Percentiles rank a stretch among this genome's conserved stretches.
Evolutionary conservation across 1,284 basidiomycete genomes (phyloP).

Genomic region (Puccinia hordei): DNA sequence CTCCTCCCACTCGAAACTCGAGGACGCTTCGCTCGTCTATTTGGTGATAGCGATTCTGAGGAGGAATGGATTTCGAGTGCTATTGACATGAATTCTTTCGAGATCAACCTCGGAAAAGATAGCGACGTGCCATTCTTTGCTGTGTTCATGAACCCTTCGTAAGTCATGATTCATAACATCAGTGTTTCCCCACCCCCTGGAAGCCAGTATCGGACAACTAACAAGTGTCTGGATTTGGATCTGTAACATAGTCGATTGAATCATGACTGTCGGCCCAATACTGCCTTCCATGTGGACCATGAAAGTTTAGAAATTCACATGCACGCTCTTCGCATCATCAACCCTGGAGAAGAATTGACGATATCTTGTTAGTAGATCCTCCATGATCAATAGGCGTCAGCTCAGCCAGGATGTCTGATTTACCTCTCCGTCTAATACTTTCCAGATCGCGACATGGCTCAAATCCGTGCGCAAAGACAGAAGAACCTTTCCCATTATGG

Average conservation of each 20-base stretch:
- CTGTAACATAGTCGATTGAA: slow-evolving; percentile 38
- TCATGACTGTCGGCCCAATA: slow-evolving; percentile 47
- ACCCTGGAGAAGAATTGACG: slow-evolving; percentile 41
- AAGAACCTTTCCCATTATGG: slow-evolving; percentile 23
- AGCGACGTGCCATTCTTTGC: slow-evolving; percentile 22
- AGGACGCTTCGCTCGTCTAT: slow-evolving; percentile 9
- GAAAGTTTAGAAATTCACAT: slow-evolving; percentile 39
- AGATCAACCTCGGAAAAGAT: slow-evolving; percentile 5
- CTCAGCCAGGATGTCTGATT: background rate
- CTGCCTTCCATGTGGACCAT: slow-evolving; percentile 29
- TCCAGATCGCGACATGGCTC: slow-evolving; percentile 30
- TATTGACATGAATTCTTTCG: slow-evolving; percentile 36
- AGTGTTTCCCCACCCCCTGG: background rate
- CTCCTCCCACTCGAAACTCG: slow-evolving; percentile 26
- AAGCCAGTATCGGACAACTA: background rate
- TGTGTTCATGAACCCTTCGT: slow-evolving; percentile 24
- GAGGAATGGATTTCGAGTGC: slow-evolving; percentile 30
- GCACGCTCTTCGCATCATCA: slow-evolving; percentile 38
- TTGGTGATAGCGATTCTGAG: slow-evolving; percentile 12
- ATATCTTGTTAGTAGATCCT: slow-evolving; percentile 28
- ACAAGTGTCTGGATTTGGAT: background rate
- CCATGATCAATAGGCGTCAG: background rate
- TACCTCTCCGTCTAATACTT: background rate
- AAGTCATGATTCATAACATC: slow-evolving; percentile 1
- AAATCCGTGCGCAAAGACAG: slow-evolving; percentile 16